These are phyloP conservation scores for Cicer bijugum DNA, from an alignment of 306 rosid species.

Conservation along the genomic window DNA sequence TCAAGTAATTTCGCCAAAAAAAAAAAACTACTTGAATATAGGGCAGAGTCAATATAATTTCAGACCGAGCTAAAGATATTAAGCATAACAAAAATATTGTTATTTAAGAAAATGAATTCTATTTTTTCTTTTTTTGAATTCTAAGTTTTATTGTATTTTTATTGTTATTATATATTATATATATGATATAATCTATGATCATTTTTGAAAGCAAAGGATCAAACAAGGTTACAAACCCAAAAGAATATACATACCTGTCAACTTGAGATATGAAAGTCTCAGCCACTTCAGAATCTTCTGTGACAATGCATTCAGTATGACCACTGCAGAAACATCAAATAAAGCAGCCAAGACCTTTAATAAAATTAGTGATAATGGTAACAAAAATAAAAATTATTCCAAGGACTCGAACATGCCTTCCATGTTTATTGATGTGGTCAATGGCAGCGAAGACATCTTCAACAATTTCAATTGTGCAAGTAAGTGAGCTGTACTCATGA, in stretches of 20 bases:
- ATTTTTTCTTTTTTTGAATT: too few relatives aligned
- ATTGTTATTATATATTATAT: too few relatives aligned
- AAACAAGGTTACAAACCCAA: not conserved
- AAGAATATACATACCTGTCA: constrained; percentile 59
- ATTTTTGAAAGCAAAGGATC: not conserved
- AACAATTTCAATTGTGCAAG: constrained; percentile 85
- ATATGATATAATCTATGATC: too few relatives aligned
- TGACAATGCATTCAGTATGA: constrained; percentile 79
- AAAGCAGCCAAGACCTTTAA: constrained; percentile 14
- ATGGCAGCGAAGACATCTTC: constrained; percentile 78
- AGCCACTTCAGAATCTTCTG: constrained; percentile 74
- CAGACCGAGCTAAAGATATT: too few relatives aligned
- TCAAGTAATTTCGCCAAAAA: too few relatives aligned
- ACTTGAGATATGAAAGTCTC: constrained; percentile 69
- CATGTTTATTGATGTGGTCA: constrained; percentile 73
- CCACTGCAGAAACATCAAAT: constrained; percentile 55
- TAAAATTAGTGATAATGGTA: not conserved
- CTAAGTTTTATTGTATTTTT: too few relatives aligned
- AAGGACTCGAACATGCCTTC: constrained; percentile 58
- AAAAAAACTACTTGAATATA: too few relatives aligned
- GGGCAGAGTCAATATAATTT: too few relatives aligned
- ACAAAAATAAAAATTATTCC: constrained; percentile 10
- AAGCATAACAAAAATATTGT: too few relatives aligned
- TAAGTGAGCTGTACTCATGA: constrained; percentile 75
- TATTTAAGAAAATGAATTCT: too few relatives aligned